These are phyloP conservation scores for Tillandsia leiboldiana DNA, from an alignment of 176 grass and related monocot species.

Conservation along the genomic window DNA sequence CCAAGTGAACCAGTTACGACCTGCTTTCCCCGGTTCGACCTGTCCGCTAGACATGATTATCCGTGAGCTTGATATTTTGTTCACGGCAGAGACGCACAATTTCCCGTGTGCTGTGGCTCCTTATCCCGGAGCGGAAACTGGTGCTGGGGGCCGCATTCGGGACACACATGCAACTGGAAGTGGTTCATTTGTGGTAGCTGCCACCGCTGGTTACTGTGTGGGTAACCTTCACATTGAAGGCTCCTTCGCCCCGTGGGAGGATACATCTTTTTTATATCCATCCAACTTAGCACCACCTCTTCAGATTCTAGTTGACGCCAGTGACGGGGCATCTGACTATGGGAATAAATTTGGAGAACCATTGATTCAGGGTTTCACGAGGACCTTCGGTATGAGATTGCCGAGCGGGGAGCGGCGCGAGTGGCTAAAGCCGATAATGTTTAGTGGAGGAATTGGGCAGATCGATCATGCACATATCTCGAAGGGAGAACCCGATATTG, in stretches of 20 bases:
- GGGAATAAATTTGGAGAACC: slow-evolving; percentile 97
- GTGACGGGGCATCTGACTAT: slow-evolving; percentile 87
- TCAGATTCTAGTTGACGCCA: slow-evolving; percentile 77
- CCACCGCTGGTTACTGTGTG: slow-evolving; percentile 82
- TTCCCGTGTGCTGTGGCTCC: slow-evolving; percentile 89
- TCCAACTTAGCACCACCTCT: slow-evolving; percentile 63
- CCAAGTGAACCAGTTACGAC: slow-evolving; percentile 52
- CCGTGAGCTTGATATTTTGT: slow-evolving; percentile 65
- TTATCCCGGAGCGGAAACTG: slow-evolving; percentile 73
- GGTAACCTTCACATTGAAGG: slow-evolving; percentile 71
- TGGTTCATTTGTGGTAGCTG: slow-evolving; percentile 78
- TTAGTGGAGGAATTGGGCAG: slow-evolving; percentile 82
- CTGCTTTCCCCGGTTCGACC: slow-evolving; percentile 36
- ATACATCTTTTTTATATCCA: slow-evolving; percentile 67
- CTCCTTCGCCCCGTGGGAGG: slow-evolving; percentile 77
- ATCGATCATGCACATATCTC: slow-evolving; percentile 77
- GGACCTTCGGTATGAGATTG: slow-evolving; percentile 74
- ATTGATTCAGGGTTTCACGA: slow-evolving; percentile 77
- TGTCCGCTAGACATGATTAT: slow-evolving; percentile 41
- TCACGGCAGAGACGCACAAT: slow-evolving; percentile 91
- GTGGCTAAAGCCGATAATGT: slow-evolving; percentile 98
- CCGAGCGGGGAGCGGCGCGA: slow-evolving; percentile 68
- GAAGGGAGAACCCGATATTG: slow-evolving; percentile 70
- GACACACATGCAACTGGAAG: slow-evolving; percentile 88
- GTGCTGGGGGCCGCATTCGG: slow-evolving; percentile 79